Evolutionary conservation across 2,329 filamentous ascomycete species (phyloP), one percentile per base, ranked within the genome.

Genomic region (Cladophialophora carrionii): DNA sequence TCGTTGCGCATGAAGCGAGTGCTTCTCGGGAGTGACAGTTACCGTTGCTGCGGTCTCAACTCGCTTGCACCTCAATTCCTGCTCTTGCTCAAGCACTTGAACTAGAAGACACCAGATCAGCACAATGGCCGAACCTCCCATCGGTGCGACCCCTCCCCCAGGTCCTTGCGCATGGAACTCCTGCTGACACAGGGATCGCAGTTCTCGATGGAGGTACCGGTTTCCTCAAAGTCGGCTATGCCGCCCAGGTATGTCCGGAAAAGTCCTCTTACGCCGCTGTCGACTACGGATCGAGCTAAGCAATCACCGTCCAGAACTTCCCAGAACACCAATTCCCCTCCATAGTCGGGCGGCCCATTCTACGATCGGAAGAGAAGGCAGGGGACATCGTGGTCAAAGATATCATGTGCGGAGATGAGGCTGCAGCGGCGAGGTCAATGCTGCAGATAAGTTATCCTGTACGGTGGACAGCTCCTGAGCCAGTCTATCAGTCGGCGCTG

Each of bases 361-460:
- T 99, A 75, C 92, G 95, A 81, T 93, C 93, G 68, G 95, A 99
- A 84, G 95, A 99, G 81, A 82, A 88, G 86, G 79, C 90, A 87
- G 81, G 84, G 68, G 86, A 88, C 74, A 85, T 89, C 70, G 82
- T 88, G 72, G 87, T 93, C 80, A 98, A 97, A 85, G 95, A 99
- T 82, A 97, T 99, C 77, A 99, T 99, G 95, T 98, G 94, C 81
- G 95, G 95, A 77, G 95, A 99, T 81, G 94, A 99, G 82, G 95
- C 95, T 57, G 93, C 95, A 17, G 92, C 92, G 61, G 94, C 95
- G 71, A 88, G 95, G 75, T 96, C 91, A 68, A 96, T 97, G 92
- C 88, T 99, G 67, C 95, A 99, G 80, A 96, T 99, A 76, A 96
- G 90, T 79, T 99, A 99, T 78, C 95, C 95, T 73, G 87, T 89